Base-by-base conservation (phyloP, 1,284 basidiomycete species). In the Neonothopanus nambi region DNA sequence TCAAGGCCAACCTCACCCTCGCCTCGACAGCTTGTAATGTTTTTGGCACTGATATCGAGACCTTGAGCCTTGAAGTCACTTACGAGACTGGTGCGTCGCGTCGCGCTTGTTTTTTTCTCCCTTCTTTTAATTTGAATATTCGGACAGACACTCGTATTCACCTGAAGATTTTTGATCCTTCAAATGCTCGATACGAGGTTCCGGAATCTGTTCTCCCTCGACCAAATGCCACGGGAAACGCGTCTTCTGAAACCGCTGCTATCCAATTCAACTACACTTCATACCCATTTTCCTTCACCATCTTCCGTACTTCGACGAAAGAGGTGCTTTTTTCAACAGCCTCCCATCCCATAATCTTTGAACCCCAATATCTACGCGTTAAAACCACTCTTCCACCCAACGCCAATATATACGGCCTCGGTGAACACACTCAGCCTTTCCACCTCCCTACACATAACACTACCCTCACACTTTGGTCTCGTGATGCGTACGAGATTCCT, bases 371-470 rank as follows among this genome's bases (percentile, higher is more conserved):
- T 64, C 74, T 92, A 15, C 87, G 89, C 54, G 66, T 90, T 51
- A 84, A 84, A 67, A 84, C 82, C 21, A 63, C 58, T 51, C 66
- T 86, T 1, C 81, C 83, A 1, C 51, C 63, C 6, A 70, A 79
- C 37, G 81, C 89, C 39, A 89, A 91, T 67, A 78, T 91, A 51
- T 91, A 91, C 61, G 90, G 90, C 2, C 76, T 92, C 5, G 89
- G 89, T 17, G 89, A 92, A 64, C 83, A 87, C 66, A 83, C 85
- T 6, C 80, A 87, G 53, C 63, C 78, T 0, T 88, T 88, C 76
- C 78, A 80, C 21, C 77, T 89, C 15, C 73, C 84, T 24, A 77
- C 79, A 0, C 68, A 78, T 57, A 83, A 86, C 62, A 81, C 78
- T 36, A 85, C 84, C 2, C 77, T 84, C 28, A 87, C 87, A 1